Percentiles rank a stretch among this genome's conserved stretches.
These are phyloP conservation scores for Fusarium poae DNA, from an alignment of 2,329 filamentous ascomycete genomes.

Conservation along the genomic window DNA sequence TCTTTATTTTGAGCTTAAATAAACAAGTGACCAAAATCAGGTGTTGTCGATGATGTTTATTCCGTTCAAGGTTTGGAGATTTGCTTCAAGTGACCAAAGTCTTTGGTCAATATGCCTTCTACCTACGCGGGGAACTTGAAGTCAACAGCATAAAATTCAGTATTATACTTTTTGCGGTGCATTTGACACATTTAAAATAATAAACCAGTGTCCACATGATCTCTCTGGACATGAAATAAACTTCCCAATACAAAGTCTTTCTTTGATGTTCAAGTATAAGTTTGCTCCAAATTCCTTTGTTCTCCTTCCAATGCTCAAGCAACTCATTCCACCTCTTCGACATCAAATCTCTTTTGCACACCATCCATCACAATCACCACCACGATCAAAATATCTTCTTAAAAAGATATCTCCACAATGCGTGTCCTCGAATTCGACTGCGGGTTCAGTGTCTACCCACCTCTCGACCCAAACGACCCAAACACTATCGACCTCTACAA, in stretches of 20 bases:
- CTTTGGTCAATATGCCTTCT: neutral
- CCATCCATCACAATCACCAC: accelerated
- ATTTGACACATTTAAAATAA: neutral
- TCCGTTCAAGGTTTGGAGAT: neutral
- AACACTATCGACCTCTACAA: neutral
- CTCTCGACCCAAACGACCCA: neutral
- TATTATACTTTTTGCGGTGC: neutral
- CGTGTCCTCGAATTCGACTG: neutral
- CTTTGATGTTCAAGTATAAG: neutral
- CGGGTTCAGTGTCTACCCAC: constrained; percentile 11
- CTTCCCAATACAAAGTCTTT: neutral
- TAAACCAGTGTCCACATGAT: too few species aligned
- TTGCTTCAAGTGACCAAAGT: neutral
- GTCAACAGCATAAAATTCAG: too few species aligned
- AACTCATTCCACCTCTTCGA: too few species aligned
- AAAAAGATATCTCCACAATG: neutral
- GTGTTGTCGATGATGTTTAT: neutral
- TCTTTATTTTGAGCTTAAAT: neutral
- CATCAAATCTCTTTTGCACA: neutral
- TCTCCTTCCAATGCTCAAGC: neutral
- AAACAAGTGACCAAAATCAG: neutral
- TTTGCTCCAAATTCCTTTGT: neutral
- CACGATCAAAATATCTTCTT: neutral
- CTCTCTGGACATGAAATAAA: neutral
- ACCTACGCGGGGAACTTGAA: neutral